Conservation (phyloP, 371 early-diverging fungal genomes). For the Synchytrium microbalum region DNA sequence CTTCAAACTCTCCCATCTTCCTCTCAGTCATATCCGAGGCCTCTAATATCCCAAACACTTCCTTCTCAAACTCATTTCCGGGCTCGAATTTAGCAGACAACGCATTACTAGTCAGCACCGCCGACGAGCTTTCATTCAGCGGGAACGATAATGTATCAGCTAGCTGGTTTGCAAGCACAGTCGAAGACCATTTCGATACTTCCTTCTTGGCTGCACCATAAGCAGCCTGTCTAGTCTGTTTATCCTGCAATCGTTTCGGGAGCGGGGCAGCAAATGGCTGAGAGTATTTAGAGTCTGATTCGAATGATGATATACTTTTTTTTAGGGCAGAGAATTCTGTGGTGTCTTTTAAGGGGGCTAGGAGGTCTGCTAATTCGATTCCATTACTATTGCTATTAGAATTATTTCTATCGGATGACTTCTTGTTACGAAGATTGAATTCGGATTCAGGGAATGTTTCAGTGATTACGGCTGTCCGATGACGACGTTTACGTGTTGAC, state of each 20-base stretch:
- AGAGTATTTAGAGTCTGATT: slow-evolving; percentile 13
- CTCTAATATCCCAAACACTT: slow-evolving; percentile 60
- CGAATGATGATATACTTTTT: slow-evolving; percentile 51
- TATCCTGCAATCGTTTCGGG: slow-evolving; percentile 72
- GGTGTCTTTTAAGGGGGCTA: slow-evolving; percentile 56
- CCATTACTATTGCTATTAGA: slow-evolving; percentile 34
- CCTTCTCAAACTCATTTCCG: slow-evolving; percentile 66
- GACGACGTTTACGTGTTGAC: slow-evolving; percentile 20
- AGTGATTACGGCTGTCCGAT: slow-evolving; percentile 30
- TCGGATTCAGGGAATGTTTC: slow-evolving; percentile 73
- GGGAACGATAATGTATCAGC: slow-evolving; percentile 81
- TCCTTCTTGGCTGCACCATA: slow-evolving; percentile 69
- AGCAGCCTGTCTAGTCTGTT: slow-evolving; percentile 76
- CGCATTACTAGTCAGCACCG: slow-evolving; percentile 40
- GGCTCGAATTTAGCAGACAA: slow-evolving; percentile 56
- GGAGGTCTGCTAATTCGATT: slow-evolving; percentile 65
- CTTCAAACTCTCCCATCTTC: slow-evolving; percentile 71
- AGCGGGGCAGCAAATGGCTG: slow-evolving; percentile 47
- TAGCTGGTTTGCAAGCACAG: slow-evolving; percentile 73
- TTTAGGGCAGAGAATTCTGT: slow-evolving; percentile 51
- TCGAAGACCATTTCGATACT: slow-evolving; percentile 73
- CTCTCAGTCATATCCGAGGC: slow-evolving; percentile 68
- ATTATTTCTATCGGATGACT: neutral
- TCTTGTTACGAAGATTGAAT: slow-evolving; percentile 47
- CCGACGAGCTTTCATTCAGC: slow-evolving; percentile 33